A percentile compares a stretch with the other conserved stretches of the same genome.
Conservation (phyloP, 768 basidiomycete species). For the Leccinum truebloodii region DNA sequence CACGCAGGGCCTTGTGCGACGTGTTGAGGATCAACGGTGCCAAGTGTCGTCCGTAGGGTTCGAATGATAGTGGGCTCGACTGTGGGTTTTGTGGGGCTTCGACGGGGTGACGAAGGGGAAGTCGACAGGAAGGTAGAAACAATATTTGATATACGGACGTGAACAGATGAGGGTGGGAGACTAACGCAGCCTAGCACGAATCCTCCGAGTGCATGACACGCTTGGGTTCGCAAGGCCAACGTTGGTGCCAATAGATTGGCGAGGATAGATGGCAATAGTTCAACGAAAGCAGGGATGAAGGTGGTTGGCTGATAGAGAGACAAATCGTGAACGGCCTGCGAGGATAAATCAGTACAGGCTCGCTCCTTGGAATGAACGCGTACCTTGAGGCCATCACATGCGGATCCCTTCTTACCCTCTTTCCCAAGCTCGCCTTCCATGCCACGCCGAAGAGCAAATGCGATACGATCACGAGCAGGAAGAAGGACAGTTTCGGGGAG, state of each 20-base stretch:
- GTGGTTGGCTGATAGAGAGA: constrained; percentile 59
- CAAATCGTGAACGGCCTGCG: constrained; percentile 72
- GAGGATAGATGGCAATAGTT: constrained; percentile 62
- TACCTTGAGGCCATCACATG: constrained; percentile 77
- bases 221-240: constrained; percentile 64
- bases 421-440: constrained; percentile 84
- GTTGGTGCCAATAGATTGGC: constrained; percentile 64
- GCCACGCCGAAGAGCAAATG: constrained; percentile 70
- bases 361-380: constrained; percentile 16
- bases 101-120: constrained; percentile 36
- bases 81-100: constrained; percentile 35
- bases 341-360: constrained; percentile 13
- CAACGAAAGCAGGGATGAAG: constrained; percentile 68
- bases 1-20: constrained; percentile 79
- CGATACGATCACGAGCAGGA: constrained; percentile 66
- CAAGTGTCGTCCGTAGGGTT: constrained; percentile 65
- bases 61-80: constrained; percentile 58
- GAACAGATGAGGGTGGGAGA: constrained; percentile 48
- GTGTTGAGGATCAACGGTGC: constrained; percentile 52
- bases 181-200: constrained; percentile 55
- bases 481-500: constrained; percentile 61
- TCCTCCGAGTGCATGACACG: constrained; percentile 75
- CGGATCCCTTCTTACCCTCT: constrained; percentile 86
- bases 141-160: constrained; percentile 52
- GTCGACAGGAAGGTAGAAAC: constrained; percentile 52